Evolutionary conservation across 371 early-diverging fungal genomes (phyloP).

Genomic region (Mortierella sp.): DNA sequence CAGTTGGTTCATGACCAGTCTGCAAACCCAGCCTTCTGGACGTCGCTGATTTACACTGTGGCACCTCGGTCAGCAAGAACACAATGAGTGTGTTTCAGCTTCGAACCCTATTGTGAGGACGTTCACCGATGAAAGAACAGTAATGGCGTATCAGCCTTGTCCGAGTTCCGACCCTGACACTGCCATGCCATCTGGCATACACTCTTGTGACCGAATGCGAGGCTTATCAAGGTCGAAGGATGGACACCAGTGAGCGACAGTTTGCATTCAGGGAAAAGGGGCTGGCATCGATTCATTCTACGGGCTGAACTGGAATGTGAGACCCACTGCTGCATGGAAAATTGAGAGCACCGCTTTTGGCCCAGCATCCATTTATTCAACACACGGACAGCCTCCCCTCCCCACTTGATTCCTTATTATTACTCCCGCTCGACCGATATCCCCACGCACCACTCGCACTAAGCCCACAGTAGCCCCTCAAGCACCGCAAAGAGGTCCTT

Average conservation of each 20-base stretch:
- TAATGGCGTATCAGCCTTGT: background rate
- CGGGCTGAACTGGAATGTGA: too few relatives aligned
- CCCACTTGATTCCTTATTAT: background rate
- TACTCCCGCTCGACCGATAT: too few relatives aligned
- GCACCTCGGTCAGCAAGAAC: background rate
- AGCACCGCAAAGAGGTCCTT: too few relatives aligned
- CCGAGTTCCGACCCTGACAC: background rate
- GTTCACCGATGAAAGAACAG: background rate
- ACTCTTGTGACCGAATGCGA: background rate
- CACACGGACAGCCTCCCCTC: background rate
- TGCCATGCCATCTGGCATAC: background rate
- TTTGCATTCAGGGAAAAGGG: too few relatives aligned
- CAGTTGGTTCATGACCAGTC: background rate
- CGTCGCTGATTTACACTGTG: background rate
- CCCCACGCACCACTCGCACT: too few relatives aligned
- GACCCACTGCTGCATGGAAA: background rate
- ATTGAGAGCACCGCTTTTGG: background rate
- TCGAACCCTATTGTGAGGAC: background rate
- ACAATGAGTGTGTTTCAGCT: background rate
- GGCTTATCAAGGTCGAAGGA: background rate
- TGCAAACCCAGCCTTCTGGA: background rate
- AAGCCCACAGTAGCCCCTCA: background rate
- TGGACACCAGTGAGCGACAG: too few relatives aligned
- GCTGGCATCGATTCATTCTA: too few relatives aligned
- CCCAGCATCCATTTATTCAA: background rate